These are phyloP conservation scores for Verticillium albo-atrum DNA, from an alignment of 2,329 filamentous ascomycete species.

Conservation along the genomic window DNA sequence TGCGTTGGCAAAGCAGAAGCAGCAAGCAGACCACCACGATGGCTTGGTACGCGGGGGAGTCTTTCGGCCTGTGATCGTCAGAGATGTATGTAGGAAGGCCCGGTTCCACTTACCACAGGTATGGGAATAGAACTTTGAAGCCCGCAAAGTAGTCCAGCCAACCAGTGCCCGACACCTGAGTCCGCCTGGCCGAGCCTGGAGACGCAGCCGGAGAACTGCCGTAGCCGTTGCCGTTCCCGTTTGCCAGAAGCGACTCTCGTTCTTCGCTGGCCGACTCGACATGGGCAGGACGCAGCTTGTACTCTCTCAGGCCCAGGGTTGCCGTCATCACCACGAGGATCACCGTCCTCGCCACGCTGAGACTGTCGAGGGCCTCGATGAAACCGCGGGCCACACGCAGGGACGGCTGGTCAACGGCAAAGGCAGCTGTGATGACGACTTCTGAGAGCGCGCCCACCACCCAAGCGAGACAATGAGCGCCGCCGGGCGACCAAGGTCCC, in stretches of 20 bases:
- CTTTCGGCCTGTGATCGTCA: slow-evolving; percentile 29
- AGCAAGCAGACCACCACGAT: slow-evolving; percentile 35
- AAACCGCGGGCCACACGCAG: slow-evolving; percentile 23
- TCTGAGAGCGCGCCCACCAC: slow-evolving; percentile 27
- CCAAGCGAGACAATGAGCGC: slow-evolving; percentile 33
- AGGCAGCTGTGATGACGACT: slow-evolving; percentile 28
- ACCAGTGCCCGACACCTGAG: slow-evolving; percentile 27
- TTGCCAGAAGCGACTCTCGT: slow-evolving; percentile 32
- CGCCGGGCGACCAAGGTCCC: slow-evolving; percentile 35
- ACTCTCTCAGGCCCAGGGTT: slow-evolving; percentile 23
- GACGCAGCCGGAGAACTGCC: slow-evolving; percentile 15
- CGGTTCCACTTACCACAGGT: slow-evolving; percentile 30
- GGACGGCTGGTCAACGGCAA: slow-evolving; percentile 20
- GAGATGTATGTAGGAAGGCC: not conserved
- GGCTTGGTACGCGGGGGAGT: slow-evolving; percentile 33
- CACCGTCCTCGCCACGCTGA: slow-evolving; percentile 26
- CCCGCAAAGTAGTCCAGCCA: slow-evolving; percentile 44
- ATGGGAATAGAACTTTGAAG: slow-evolving; percentile 39
- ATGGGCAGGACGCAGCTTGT: slow-evolving; percentile 18
- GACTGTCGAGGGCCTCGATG: slow-evolving; percentile 22
- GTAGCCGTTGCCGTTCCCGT: slow-evolving; percentile 26
- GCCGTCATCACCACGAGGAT: slow-evolving; percentile 29
- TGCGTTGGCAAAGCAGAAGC: slow-evolving; percentile 35
- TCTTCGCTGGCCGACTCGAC: slow-evolving; percentile 27
- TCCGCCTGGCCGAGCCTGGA: slow-evolving; percentile 15